A percentile compares a stretch with the other conserved stretches of the same genome.
These are phyloP conservation scores for Fomitopsis palustris DNA, from an alignment of 1,284 basidiomycete species.

Conservation along the genomic window DNA sequence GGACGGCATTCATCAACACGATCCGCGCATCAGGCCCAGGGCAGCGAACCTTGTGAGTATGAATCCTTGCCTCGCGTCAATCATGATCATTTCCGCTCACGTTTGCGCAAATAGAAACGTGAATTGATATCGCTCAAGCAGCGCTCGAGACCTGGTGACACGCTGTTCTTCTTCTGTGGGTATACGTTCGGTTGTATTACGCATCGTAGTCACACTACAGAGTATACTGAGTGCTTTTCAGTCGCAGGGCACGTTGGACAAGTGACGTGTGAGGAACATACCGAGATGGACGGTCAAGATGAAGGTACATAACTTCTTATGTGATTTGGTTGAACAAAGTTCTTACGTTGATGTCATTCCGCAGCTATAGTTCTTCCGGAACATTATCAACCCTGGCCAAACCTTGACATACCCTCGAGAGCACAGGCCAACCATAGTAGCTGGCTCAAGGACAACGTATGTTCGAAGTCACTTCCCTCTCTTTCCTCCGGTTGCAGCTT, in stretches of 20 bases:
- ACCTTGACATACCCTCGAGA: not conserved
- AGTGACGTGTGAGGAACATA: not conserved
- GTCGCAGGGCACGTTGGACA: not conserved
- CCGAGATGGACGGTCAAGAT: slow-evolving; percentile 27
- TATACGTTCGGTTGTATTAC: not conserved
- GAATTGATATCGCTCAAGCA: slow-evolving; percentile 30
- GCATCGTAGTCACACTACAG: not conserved
- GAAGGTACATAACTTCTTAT: slow-evolving; percentile 1
- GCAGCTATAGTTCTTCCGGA: not conserved
- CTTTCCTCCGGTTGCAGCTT: too few species aligned
- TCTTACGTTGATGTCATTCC: not conserved
- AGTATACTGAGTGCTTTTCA: too few species aligned
- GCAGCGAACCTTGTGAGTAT: slow-evolving; percentile 8
- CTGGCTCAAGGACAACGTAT: not conserved
- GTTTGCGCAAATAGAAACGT: slow-evolving; percentile 25
- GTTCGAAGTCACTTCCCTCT: too few species aligned
- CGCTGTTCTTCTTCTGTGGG: slow-evolving; percentile 38
- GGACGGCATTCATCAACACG: not conserved
- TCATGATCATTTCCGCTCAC: too few species aligned
- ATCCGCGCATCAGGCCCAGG: not conserved
- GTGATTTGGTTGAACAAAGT: too few species aligned
- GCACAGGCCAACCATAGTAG: not conserved
- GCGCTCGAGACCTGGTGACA: slow-evolving; percentile 29
- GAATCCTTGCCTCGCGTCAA: too few species aligned
- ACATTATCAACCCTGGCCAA: not conserved